Evolutionary conservation across 2,329 filamentous ascomycete species (phyloP).

Genomic region (Atkinsonella hypoxylon): DNA sequence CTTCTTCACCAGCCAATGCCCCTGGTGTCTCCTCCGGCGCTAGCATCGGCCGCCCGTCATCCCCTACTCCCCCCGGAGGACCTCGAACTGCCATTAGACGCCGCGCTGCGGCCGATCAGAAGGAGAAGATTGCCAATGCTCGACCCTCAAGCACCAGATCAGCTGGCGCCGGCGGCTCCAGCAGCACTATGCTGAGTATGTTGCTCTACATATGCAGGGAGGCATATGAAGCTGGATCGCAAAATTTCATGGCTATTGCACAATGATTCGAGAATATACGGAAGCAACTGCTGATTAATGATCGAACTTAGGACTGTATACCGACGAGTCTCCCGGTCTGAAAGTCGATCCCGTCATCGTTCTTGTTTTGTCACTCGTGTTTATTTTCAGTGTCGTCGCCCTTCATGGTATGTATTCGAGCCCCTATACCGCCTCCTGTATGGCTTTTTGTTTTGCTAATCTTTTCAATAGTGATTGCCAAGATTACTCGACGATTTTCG

Average conservation of each 20-base stretch:
- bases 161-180: slow-evolving; percentile 89
- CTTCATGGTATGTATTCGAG: slow-evolving; percentile 44
- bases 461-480: slow-evolving; percentile 65
- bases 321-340: slow-evolving; percentile 90
- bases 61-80: slow-evolving; percentile 81
- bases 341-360: slow-evolving; percentile 98
- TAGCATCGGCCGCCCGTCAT: slow-evolving; percentile 65
- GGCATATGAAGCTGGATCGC: not conserved
- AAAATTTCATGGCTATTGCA: not conserved
- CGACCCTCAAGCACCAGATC: slow-evolving; percentile 85
- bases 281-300: not conserved
- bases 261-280: not conserved
- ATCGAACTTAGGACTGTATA: slow-evolving; percentile 66
- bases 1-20: slow-evolving; percentile 46
- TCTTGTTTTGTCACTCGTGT: slow-evolving; percentile 87
- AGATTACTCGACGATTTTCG: slow-evolving; percentile 81
- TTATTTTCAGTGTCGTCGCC: slow-evolving; percentile 97
- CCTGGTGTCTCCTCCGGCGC: slow-evolving; percentile 52
- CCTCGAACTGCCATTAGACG: slow-evolving; percentile 91
- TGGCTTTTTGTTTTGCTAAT: not conserved
- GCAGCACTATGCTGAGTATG: slow-evolving; percentile 96
- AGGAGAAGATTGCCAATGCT: slow-evolving; percentile 91
- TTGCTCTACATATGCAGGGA: slow-evolving; percentile 32
- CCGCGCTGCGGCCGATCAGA: slow-evolving; percentile 91
- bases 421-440: not conserved